Conservation (phyloP, 2,329 filamentous ascomycete genomes). For the Aspergillus fructus region DNA sequence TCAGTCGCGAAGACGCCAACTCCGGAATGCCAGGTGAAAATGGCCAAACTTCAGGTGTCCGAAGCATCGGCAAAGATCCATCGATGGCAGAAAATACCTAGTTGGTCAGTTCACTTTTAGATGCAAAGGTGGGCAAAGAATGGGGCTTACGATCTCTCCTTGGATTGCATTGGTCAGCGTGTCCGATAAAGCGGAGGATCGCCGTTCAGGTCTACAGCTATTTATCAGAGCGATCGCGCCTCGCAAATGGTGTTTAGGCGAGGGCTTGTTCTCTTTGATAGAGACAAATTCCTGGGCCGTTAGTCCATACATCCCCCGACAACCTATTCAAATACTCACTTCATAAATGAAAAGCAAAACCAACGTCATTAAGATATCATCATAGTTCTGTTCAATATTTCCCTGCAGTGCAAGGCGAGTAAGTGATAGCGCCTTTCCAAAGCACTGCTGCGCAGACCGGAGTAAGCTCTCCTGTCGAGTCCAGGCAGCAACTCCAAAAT, state of each 20-base stretch:
- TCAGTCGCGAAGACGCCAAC: constrained; percentile 21
- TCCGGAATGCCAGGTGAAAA: constrained; percentile 15
- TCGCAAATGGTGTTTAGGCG: constrained; percentile 27
- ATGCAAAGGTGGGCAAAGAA: background rate
- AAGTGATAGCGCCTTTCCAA: constrained; percentile 24
- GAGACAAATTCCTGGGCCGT: constrained; percentile 25
- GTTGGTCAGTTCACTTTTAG: background rate
- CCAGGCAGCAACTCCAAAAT: constrained; percentile 31
- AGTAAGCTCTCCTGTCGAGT: constrained; percentile 26
- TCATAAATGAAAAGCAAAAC: constrained; percentile 29
- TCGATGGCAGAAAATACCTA: constrained; percentile 27
- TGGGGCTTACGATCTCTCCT: constrained; percentile 24
- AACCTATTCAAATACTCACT: constrained; percentile 12
- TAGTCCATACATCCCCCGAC: background rate
- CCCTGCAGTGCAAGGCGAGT: constrained; percentile 23
- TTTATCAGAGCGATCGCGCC: constrained; percentile 31
- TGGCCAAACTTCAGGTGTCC: constrained; percentile 25
- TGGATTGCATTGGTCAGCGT: constrained; percentile 25
- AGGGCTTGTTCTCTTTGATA: constrained; percentile 22
- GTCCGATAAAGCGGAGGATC: constrained; percentile 14
- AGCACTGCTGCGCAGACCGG: constrained; percentile 22
- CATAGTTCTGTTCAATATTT: constrained; percentile 18
- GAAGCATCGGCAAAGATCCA: constrained; percentile 19
- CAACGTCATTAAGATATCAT: constrained; percentile 26
- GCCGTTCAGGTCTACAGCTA: constrained; percentile 16